These are phyloP conservation scores for Diaporthe eres DNA, from an alignment of 2,329 filamentous ascomycete genomes.

Conservation along the genomic window DNA sequence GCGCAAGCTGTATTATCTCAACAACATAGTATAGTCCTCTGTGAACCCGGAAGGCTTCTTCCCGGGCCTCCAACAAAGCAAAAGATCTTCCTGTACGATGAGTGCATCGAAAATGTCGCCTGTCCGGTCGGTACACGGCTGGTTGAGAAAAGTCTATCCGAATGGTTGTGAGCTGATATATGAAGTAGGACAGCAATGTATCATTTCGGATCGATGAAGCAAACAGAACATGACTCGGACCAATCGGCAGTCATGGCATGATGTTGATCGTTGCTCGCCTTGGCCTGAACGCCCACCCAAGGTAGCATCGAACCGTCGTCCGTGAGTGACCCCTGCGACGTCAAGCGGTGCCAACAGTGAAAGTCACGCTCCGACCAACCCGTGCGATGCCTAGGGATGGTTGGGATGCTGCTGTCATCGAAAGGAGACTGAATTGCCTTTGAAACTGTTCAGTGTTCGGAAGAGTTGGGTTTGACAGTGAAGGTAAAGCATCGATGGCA, in stretches of 20 bases:
- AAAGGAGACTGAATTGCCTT: not conserved
- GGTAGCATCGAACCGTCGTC: slow-evolving; percentile 12
- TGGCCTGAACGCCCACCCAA: not conserved
- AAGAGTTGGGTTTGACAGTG: slow-evolving; percentile 8
- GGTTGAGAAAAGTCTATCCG: slow-evolving; percentile 2
- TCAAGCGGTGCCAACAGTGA: not conserved
- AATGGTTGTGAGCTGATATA: slow-evolving; percentile 22
- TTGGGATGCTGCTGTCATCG: not conserved
- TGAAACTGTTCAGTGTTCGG: slow-evolving; percentile 21
- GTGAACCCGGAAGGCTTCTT: not conserved
- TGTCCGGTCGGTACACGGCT: not conserved
- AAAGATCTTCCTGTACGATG: not conserved
- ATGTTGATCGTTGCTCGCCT: slow-evolving; percentile 5
- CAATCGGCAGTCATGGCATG: slow-evolving; percentile 15
- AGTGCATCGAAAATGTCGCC: not conserved
- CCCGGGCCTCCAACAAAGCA: not conserved
- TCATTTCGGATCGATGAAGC: slow-evolving; percentile 25
- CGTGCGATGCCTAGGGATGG: slow-evolving; percentile 2
- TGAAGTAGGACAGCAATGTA: not conserved
- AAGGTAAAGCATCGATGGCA: not conserved
- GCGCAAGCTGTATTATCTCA: not conserved
- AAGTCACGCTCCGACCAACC: slow-evolving; percentile 7
- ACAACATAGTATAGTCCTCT: not conserved
- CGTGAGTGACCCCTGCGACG: not conserved
- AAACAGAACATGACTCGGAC: slow-evolving; percentile 27